phyloP scores from a whole-genome alignment of 768 basidiomycete species.

The Tricholoma sp. region DNA sequence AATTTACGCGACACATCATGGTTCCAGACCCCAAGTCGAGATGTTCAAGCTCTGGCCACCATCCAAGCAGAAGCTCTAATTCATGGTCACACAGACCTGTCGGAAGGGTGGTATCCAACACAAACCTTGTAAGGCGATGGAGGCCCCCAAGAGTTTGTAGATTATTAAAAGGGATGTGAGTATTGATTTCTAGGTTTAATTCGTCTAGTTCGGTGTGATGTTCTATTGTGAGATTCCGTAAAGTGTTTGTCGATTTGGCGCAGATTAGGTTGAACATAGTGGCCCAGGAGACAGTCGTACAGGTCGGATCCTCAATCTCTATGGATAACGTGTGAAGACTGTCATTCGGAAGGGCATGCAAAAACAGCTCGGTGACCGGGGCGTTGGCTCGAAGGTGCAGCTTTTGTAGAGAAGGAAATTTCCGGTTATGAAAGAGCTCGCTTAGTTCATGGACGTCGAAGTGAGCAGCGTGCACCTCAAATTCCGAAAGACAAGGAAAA shows the following conservation, averaged over 20 bases:
- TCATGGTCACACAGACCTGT: conserved; percentile 33
- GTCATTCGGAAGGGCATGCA: conserved; percentile 26
- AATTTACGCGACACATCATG: conserved; percentile 18
- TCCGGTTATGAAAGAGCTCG: conserved; percentile 6
- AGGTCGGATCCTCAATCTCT: conserved; percentile 27
- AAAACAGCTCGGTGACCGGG: conserved; percentile 26
- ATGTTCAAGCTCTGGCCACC: conserved; percentile 41
- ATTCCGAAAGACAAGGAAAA: conserved; percentile 32
- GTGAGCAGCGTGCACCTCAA: conserved; percentile 41
- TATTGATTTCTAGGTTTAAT: conserved; percentile 18
- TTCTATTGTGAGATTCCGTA: conserved; percentile 36
- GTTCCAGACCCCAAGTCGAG: conserved; percentile 35
- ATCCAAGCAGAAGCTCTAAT: conserved; percentile 30
- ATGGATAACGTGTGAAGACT: conserved; percentile 32
- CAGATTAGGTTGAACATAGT: conserved; percentile 26
- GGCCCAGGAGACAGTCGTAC: conserved; percentile 27
- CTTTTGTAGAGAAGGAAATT: conserved; percentile 32
- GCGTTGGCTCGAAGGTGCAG: conserved; percentile 36
- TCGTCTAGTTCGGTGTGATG: conserved; percentile 36
- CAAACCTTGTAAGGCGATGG: conserved; percentile 26
- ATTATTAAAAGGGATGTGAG: conserved; percentile 24
- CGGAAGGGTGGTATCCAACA: conserved; percentile 36
- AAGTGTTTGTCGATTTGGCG: conserved; percentile 20
- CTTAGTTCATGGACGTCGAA: conserved; percentile 23
- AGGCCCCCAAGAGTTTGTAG: conserved; percentile 31